Evolutionary conservation across 2,329 filamentous ascomycete species (phyloP).

Genomic region (Phialophora tarda): DNA sequence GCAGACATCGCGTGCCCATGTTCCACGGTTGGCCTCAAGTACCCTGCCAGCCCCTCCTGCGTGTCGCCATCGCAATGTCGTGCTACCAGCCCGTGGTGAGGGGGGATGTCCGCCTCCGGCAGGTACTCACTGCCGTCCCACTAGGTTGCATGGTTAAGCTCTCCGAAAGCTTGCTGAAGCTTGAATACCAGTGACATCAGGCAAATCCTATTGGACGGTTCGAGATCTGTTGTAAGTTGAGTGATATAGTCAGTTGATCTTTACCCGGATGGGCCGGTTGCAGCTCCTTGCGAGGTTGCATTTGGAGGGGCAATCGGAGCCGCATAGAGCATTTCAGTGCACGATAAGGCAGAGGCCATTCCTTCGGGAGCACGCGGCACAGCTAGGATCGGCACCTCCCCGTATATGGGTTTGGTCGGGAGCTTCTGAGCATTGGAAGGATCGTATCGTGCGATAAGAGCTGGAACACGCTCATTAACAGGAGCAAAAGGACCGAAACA

Average conservation of each 20-base stretch:
- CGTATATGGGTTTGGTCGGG: neutral
- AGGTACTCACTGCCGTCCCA: neutral
- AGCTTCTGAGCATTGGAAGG: neutral
- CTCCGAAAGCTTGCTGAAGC: neutral
- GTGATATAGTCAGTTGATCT: neutral
- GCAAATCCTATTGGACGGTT: neutral
- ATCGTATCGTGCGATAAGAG: neutral
- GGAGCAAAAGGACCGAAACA: neutral
- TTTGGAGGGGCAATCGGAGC: neutral
- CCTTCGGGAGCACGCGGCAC: neutral
- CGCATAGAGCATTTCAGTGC: neutral
- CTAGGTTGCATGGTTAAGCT: neutral
- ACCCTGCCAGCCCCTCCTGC: neutral
- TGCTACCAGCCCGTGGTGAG: neutral
- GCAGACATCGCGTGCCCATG: neutral
- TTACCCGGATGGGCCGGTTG: neutral
- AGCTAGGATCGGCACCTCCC: neutral
- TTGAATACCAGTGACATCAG: neutral
- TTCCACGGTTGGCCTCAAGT: neutral
- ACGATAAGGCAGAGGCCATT: neutral
- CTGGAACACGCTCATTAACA: neutral
- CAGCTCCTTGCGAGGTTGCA: neutral
- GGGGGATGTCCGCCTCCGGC: neutral
- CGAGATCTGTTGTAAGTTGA: neutral
- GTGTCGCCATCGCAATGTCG: neutral